Evolutionary conservation across 768 basidiomycete species (phyloP), one percentile per base, ranked within the genome.

Genomic region (Kwoniella newhampshirensis): DNA sequence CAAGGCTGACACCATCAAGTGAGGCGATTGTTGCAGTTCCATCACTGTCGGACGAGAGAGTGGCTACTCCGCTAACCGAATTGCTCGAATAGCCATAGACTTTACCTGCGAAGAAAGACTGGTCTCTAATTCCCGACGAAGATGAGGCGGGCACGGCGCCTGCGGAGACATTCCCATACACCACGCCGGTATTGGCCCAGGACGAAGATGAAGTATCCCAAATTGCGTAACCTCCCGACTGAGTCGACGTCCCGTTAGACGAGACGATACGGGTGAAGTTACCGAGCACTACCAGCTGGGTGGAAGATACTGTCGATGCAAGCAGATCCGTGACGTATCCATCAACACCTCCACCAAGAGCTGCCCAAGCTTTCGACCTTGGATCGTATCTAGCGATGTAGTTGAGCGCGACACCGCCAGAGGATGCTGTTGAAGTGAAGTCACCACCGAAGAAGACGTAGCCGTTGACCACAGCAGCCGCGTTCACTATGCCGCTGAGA

Each of bases 391-490:
- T 70, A 0, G 86, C 90, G 28, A 94, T 75, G 32, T 85, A 82
- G 41, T 75, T 75, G 32, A 91, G 77, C 30, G 76, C 78, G 51
- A 82, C 82, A 43, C 81, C 77, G 1, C 79, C 81, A 0, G 54
- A 45, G 6, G 62, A 28, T 17, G 64, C 67, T 0, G 90, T 88
- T 60, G 88, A 86, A 0, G 80, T 81, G 79, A 99, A 99, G 0
- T 84, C 79, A 0, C 96, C 96, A n/a, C 91, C 94, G 37, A 93
- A 84, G 72, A 82, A 96, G 11, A 98, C 76, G 18, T 63, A 62
- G 11, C 66, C 81, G 11, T 81, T 77, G 28, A 87, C 67, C 12
- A 56, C 68, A n/a, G 82, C 79, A 37, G 93, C 73, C 0, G 89
- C 82, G 8, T 82, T 80, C 8, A 98, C 89, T 8, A 81, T 76